These are phyloP conservation scores for Leucogyrophana mollusca DNA, from an alignment of 768 basidiomycete genomes.

Conservation along the genomic window DNA sequence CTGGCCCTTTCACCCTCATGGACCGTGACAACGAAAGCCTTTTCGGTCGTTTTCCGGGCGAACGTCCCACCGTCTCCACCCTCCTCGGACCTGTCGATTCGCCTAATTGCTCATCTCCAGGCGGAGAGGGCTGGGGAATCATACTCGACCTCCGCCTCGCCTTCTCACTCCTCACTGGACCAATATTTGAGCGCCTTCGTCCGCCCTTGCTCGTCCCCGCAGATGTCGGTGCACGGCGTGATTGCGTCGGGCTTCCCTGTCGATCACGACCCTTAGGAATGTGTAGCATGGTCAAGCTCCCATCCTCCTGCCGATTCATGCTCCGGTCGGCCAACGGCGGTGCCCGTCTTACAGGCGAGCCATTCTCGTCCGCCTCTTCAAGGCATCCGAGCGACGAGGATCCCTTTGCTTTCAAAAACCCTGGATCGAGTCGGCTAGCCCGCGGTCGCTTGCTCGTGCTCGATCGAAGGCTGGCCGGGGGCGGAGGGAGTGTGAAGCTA, in stretches of 20 bases:
- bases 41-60: constrained; percentile 61
- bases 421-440: constrained; percentile 66
- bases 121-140: constrained; percentile 68
- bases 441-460: constrained; percentile 45
- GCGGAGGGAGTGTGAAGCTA: constrained; percentile 39
- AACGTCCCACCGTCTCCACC: constrained; percentile 38
- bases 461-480: constrained; percentile 9
- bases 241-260: constrained; percentile 38
- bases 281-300: constrained; percentile 15
- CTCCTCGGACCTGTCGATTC: constrained; percentile 40
- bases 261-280: constrained; percentile 35
- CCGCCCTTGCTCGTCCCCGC: constrained; percentile 38
- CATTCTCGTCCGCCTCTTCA: constrained; percentile 69
- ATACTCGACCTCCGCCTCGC: constrained; percentile 73
- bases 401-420: constrained; percentile 59
- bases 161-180: constrained; percentile 74
- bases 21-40: constrained; percentile 51
- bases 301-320: constrained; percentile 44
- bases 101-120: constrained; percentile 32
- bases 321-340: constrained; percentile 65
- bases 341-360: constrained; percentile 26
- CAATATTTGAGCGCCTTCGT: constrained; percentile 71
- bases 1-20: constrained; percentile 29
- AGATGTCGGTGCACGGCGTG: constrained; percentile 46
- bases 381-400: constrained; percentile 57